A percentile compares a stretch with the other conserved stretches of the same genome.
These are phyloP conservation scores for Hypoxylon intermedium DNA, from an alignment of 495 filamentous ascomycete species.

Conservation along the genomic window DNA sequence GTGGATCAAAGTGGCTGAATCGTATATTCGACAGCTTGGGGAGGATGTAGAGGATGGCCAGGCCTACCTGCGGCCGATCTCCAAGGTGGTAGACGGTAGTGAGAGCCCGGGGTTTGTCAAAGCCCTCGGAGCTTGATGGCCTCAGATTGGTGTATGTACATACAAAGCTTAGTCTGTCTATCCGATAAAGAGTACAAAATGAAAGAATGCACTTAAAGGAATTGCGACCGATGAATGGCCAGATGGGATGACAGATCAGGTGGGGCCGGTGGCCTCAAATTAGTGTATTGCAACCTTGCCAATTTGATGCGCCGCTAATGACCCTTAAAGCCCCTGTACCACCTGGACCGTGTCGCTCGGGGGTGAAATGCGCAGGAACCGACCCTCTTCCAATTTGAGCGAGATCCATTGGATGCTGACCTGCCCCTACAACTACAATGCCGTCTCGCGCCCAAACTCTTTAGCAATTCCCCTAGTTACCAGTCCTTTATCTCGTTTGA, in stretches of 20 bases:
- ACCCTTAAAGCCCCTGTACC: too few species aligned
- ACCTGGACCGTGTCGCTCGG: too few species aligned
- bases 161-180: too few species aligned
- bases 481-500: constrained; percentile 14
- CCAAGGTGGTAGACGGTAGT: constrained; percentile 60
- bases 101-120: constrained; percentile 60
- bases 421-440: constrained; percentile 18
- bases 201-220: not conserved
- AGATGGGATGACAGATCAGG: too few species aligned
- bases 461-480: too few species aligned
- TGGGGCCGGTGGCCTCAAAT: too few species aligned
- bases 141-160: not conserved
- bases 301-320: too few species aligned
- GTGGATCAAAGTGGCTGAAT: constrained; percentile 65
- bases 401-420: constrained; percentile 4
- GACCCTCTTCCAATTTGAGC: constrained; percentile 18
- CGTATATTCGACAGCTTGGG: constrained; percentile 59
- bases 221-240: not conserved
- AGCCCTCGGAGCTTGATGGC: constrained; percentile 34
- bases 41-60: constrained; percentile 46
- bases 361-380: too few species aligned
- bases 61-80: constrained; percentile 56
- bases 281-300: too few species aligned
- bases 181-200: too few species aligned
- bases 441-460: constrained; percentile 17